phyloP scores from a whole-genome alignment of 2,329 filamentous ascomycete species.

The Colletotrichum lupini region DNA sequence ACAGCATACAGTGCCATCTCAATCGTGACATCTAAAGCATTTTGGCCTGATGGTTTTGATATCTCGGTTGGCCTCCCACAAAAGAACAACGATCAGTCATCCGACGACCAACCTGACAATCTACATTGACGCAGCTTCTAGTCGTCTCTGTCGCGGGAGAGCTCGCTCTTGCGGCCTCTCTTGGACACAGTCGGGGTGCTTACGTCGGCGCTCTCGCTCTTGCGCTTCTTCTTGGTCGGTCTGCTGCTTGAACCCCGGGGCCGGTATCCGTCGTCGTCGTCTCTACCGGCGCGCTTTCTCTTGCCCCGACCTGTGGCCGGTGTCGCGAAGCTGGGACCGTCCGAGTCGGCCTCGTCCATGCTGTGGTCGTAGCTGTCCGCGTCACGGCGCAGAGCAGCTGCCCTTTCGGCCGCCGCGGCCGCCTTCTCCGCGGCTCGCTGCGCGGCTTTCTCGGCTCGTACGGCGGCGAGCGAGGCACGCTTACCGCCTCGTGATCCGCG shows the following conservation, averaged over 20 bases:
- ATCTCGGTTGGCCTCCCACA: background rate
- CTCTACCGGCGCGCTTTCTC: conserved; percentile 56
- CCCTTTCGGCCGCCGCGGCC: conserved; percentile 42
- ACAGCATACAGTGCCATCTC: background rate
- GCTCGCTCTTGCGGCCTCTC: conserved; percentile 47
- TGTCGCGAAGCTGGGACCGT: conserved; percentile 41
- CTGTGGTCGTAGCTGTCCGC: conserved; percentile 33
- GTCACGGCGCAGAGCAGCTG: conserved; percentile 43
- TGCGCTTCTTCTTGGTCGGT: conserved; percentile 68
- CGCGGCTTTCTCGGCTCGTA: conserved; percentile 47
- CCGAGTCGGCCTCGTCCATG: conserved; percentile 28
- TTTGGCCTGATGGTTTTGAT: background rate
- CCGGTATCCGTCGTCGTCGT: conserved; percentile 69
- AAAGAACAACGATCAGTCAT: too few species aligned
- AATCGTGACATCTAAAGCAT: background rate
- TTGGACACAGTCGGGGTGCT: conserved; percentile 44
- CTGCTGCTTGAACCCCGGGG: conserved; percentile 64
- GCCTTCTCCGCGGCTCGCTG: conserved; percentile 51
- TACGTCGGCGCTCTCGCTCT: conserved; percentile 58
- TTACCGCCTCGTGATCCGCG: conserved; percentile 37
- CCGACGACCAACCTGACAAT: background rate
- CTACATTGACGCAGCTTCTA: background rate
- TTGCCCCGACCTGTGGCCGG: conserved; percentile 49
- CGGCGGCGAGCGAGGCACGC: conserved; percentile 46
- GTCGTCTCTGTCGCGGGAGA: conserved; percentile 23